A percentile compares a stretch with the other conserved stretches of the same genome.
These are phyloP conservation scores for Hypomyces perniciosus DNA, from an alignment of 2,329 filamentous ascomycete species.

Conservation along the genomic window DNA sequence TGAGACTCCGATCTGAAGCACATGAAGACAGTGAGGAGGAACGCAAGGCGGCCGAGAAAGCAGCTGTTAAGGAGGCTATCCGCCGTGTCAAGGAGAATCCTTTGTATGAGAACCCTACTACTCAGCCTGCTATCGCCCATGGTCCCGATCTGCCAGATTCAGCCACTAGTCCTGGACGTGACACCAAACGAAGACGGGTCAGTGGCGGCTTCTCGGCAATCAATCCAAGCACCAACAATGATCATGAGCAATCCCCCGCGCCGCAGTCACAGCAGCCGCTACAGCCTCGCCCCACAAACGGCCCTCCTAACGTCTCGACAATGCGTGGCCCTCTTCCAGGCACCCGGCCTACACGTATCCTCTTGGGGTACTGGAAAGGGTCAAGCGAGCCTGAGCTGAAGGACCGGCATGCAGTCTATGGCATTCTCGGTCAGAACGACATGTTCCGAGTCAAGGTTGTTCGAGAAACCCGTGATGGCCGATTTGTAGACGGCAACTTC, in stretches of 20 bases:
- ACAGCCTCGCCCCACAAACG: constrained; percentile 13
- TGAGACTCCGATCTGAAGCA: constrained; percentile 44
- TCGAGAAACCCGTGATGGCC: constrained; percentile 54
- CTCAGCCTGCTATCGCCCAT: constrained; percentile 44
- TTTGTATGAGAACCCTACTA: constrained; percentile 35
- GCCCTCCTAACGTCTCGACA: constrained; percentile 1
- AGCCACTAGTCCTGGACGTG: constrained; percentile 25
- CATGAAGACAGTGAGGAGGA: constrained; percentile 34
- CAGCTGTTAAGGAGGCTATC: constrained; percentile 42
- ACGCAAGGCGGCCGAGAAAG: constrained; percentile 31
- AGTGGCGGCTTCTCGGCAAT: constrained; percentile 31
- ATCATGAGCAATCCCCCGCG: constrained; percentile 9
- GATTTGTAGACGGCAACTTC: constrained; percentile 53
- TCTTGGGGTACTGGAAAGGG: constrained; percentile 54
- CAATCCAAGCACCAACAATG: constrained; percentile 23
- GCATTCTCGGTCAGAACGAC: constrained; percentile 56
- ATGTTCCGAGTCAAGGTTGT: constrained; percentile 61
- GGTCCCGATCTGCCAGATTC: constrained; percentile 42
- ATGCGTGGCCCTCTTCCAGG: constrained; percentile 40
- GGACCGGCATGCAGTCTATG: constrained; percentile 57
- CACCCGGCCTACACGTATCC: constrained; percentile 50
- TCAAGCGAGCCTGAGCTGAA: constrained; percentile 41
- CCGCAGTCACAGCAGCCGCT: constrained; percentile 15
- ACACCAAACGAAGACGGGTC: constrained; percentile 43
- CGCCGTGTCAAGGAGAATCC: constrained; percentile 39